Conservation (phyloP, 2,329 filamentous ascomycete species). For the Hypoxylon rubiginosum region DNA sequence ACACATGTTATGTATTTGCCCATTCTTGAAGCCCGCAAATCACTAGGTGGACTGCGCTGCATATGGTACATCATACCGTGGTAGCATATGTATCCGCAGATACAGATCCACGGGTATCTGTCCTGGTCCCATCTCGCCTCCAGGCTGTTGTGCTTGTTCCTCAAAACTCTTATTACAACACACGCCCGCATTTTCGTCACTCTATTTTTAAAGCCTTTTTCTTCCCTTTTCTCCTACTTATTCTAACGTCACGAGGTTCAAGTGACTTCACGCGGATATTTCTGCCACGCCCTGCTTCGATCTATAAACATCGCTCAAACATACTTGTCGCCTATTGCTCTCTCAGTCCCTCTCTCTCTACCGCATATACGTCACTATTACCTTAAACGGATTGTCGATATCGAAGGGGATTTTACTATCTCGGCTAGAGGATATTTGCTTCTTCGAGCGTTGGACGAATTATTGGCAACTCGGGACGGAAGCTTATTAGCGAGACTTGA, state of each 20-base stretch:
- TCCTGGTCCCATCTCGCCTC: constrained; percentile 43
- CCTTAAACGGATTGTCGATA: not conserved
- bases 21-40: constrained; percentile 31
- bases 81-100: constrained; percentile 32
- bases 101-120: constrained; percentile 38
- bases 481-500: constrained; percentile 24
- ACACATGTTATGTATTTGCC: constrained; percentile 44
- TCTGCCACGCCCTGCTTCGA: constrained; percentile 7
- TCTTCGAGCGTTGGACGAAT: constrained; percentile 6
- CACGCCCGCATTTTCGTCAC: constrained; percentile 45
- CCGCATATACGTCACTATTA: constrained; percentile 4
- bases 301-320: constrained; percentile 22
- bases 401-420: not conserved
- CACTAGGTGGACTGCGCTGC: constrained; percentile 21
- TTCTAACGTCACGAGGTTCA: constrained; percentile 33
- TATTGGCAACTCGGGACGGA: constrained; percentile 15
- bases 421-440: constrained; percentile 3
- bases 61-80: constrained; percentile 45
- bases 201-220: constrained; percentile 37
- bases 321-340: not conserved
- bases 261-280: constrained; percentile 27
- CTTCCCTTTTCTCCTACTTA: constrained; percentile 33
- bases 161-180: constrained; percentile 44
- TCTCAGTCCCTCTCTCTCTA: not conserved
- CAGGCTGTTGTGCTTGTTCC: constrained; percentile 43